Conservation (phyloP, 2,329 filamentous ascomycete species). For the Colletotrichum nymphaeae region DNA sequence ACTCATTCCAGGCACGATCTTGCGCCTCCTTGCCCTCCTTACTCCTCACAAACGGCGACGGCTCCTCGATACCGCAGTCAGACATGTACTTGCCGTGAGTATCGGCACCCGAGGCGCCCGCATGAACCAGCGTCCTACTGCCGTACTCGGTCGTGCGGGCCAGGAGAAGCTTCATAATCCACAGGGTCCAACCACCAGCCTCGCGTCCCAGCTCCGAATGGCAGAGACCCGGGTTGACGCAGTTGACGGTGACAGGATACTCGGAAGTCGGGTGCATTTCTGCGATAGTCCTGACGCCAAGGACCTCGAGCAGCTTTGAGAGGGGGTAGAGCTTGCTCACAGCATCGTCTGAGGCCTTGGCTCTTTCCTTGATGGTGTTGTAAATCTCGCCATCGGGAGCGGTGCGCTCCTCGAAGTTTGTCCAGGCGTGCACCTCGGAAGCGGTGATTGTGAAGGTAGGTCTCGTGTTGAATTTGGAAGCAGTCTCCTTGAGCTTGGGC, state of each 20-base stretch:
- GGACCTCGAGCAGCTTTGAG: slow-evolving; percentile 47
- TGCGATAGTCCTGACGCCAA: slow-evolving; percentile 40
- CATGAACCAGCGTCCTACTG: slow-evolving; percentile 55
- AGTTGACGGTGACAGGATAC: slow-evolving; percentile 59
- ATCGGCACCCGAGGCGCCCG: slow-evolving; percentile 49
- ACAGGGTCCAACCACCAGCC: slow-evolving; percentile 15
- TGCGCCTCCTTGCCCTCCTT: slow-evolving; percentile 50
- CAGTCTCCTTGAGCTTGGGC: slow-evolving; percentile 60
- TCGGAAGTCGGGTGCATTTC: slow-evolving; percentile 12
- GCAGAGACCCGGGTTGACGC: slow-evolving; percentile 64
- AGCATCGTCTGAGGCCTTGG: slow-evolving; percentile 3
- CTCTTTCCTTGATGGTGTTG: slow-evolving; percentile 41
- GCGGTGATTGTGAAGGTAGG: slow-evolving; percentile 44
- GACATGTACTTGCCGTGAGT: slow-evolving; percentile 59
- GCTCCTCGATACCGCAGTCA: slow-evolving; percentile 43
- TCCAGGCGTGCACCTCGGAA: slow-evolving; percentile 42
- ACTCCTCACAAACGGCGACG: slow-evolving; percentile 51
- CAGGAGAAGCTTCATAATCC: slow-evolving; percentile 46
- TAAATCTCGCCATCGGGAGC: slow-evolving; percentile 44
- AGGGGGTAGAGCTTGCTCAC: slow-evolving; percentile 40
- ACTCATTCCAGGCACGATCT: slow-evolving; percentile 55
- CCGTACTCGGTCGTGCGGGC: slow-evolving; percentile 60
- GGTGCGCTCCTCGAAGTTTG: slow-evolving; percentile 41
- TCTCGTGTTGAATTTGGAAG: slow-evolving; percentile 25
- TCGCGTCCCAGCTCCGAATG: slow-evolving; percentile 58